Percentiles rank a stretch among this genome's conserved stretches.
phyloP scores from a whole-genome alignment of 768 basidiomycete genomes.

The Boletellus emodensis region DNA sequence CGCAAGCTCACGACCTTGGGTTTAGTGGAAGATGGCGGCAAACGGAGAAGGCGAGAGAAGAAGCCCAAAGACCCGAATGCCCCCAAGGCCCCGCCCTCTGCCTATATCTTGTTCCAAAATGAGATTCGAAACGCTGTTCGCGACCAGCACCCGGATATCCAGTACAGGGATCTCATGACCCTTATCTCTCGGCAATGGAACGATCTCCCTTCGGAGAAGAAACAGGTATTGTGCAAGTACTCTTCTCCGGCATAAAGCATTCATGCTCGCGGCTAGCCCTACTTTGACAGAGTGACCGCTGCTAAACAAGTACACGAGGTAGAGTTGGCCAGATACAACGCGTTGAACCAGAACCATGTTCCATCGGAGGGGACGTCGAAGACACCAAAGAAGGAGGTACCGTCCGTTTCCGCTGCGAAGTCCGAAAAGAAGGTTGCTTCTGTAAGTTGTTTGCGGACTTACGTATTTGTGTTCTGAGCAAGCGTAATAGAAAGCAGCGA shows the following conservation, averaged over 20 bases:
- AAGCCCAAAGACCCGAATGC: constrained; percentile 86
- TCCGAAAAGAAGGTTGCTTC: constrained; percentile 21
- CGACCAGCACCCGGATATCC: constrained; percentile 55
- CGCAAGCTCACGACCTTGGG: constrained; percentile 41
- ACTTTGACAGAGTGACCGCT: constrained; percentile 40
- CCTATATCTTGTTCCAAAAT: constrained; percentile 94
- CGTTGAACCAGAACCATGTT: constrained; percentile 45
- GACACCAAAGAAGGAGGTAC: constrained; percentile 14
- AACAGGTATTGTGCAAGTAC: constrained; percentile 54
- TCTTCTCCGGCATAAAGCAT: neutral
- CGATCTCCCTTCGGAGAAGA: constrained; percentile 60
- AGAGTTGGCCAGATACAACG: constrained; percentile 65
- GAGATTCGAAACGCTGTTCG: constrained; percentile 75
- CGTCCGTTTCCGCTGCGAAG: constrained; percentile 31
- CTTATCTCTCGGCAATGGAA: constrained; percentile 76
- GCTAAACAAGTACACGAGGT: constrained; percentile 64
- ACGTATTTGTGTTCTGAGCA: constrained; percentile 14
- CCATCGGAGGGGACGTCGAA: constrained; percentile 45
- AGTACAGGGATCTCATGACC: constrained; percentile 67
- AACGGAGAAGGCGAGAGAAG: constrained; percentile 41
- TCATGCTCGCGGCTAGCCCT: constrained; percentile 22
- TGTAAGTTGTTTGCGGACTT: constrained; percentile 17
- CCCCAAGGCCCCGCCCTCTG: constrained; percentile 89
- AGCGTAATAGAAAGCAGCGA: constrained; percentile 21
- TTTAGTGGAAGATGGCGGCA: constrained; percentile 36